phyloP scores from a whole-genome alignment of 73 alveolate genomes.

The Tetrahymena elliotti region DNA sequence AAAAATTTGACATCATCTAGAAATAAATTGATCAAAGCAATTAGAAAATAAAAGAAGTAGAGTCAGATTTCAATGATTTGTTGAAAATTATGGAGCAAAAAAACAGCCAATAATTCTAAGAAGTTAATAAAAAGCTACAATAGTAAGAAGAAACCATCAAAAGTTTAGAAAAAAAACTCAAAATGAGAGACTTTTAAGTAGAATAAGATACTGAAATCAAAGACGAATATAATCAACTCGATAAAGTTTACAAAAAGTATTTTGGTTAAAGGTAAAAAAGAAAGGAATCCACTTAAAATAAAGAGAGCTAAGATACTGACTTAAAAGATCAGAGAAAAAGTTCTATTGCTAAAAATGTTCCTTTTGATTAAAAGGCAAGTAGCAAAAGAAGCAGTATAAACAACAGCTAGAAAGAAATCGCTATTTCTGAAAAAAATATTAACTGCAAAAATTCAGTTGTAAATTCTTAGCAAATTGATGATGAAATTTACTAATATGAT shows the following conservation, averaged over 20 bases:
- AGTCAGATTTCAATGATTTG: not conserved
- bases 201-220: not conserved
- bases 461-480: not conserved
- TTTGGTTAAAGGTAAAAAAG: not conserved
- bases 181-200: not conserved
- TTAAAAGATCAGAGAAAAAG: not conserved
- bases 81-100: not conserved
- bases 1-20: not conserved
- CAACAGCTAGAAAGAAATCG: not conserved
- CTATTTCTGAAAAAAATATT: not conserved
- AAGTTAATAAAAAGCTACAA: not conserved
- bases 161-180: not conserved
- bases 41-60: not conserved
- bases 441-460: not conserved
- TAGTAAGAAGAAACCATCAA: not conserved
- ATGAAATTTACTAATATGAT: not conserved
- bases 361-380: not conserved
- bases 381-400: not conserved
- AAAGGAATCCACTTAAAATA: not conserved
- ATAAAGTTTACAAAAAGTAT: not conserved
- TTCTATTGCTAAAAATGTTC: not conserved
- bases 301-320: not conserved
- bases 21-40: not conserved
- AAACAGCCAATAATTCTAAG: not conserved
- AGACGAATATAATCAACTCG: not conserved